A percentile compares a stretch with the other conserved stretches of the same genome.
These are phyloP conservation scores for Trametes sanguinea DNA, from an alignment of 768 basidiomycete species.

Conservation along the genomic window DNA sequence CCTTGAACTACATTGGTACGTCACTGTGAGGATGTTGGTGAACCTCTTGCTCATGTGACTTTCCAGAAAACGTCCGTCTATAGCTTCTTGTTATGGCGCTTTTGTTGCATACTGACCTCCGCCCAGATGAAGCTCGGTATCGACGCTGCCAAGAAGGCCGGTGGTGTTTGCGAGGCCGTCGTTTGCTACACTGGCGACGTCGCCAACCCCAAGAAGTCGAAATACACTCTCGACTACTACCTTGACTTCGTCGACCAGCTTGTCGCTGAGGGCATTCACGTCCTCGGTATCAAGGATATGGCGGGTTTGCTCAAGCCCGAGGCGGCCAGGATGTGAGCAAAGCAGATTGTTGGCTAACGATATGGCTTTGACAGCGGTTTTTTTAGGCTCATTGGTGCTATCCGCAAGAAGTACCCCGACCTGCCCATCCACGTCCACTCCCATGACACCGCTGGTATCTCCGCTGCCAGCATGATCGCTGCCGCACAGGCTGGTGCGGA, in stretches of 20 bases:
- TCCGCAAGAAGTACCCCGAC: constrained; percentile 94
- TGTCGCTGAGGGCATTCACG: constrained; percentile 92
- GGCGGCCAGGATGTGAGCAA: constrained; percentile 80
- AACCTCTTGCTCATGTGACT: constrained; percentile 7
- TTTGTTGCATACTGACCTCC: constrained; percentile 6
- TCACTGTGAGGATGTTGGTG: constrained; percentile 15
- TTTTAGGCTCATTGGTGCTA: constrained; percentile 84
- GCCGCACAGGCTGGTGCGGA: constrained; percentile 97
- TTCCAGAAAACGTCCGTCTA: constrained; percentile 65
- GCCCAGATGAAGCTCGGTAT: constrained; percentile 93
- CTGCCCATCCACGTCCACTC: constrained; percentile 99
- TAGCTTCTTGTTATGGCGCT: not conserved
- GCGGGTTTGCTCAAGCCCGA: constrained; percentile 95
- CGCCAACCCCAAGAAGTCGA: constrained; percentile 90
- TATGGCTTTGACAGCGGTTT: not conserved
- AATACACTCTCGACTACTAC: constrained; percentile 98
- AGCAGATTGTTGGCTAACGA: not conserved
- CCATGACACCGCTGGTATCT: constrained; percentile 98
- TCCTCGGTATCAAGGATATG: constrained; percentile 99
- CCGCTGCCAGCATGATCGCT: constrained; percentile 96
- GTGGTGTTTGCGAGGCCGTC: constrained; percentile 96
- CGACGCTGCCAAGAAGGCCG: constrained; percentile 99
- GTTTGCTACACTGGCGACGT: constrained; percentile 99
- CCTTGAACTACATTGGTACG: constrained; percentile 95
- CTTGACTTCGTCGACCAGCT: constrained; percentile 93